These are phyloP conservation scores for Ceratocystiopsis sp. DNA, from an alignment of 2,329 filamentous ascomycete species.

Conservation along the genomic window DNA sequence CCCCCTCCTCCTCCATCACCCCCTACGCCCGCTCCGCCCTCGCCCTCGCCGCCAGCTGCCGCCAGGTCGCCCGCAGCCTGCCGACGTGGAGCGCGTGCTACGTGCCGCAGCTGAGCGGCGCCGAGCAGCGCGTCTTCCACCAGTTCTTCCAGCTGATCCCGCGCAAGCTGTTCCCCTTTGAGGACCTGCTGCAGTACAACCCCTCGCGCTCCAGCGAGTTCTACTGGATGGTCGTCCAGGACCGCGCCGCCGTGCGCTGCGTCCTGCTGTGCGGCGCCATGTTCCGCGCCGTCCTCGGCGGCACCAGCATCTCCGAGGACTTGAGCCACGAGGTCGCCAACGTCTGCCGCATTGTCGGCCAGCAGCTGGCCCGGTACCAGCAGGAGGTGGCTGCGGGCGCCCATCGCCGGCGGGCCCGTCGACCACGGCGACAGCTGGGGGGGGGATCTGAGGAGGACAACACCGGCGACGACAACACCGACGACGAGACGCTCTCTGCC, in stretches of 20 bases:
- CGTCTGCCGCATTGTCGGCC: constrained; percentile 10
- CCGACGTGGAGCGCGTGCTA: constrained; percentile 7
- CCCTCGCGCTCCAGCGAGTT: constrained; percentile 13
- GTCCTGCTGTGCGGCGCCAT: constrained; percentile 17
- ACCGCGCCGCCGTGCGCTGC: constrained; percentile 14
- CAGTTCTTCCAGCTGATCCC: constrained; percentile 14
- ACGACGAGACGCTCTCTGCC: too few relatives aligned
- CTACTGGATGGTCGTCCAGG: constrained; percentile 12
- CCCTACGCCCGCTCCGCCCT: too few relatives aligned
- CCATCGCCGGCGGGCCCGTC: too few relatives aligned
- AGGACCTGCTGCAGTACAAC: constrained; percentile 17
- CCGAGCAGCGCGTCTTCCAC: constrained; percentile 14
- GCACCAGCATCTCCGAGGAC: constrained; percentile 8
- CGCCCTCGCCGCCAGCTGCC: constrained; percentile 1
- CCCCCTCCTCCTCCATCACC: too few relatives aligned
- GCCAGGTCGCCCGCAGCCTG: constrained; percentile 5
- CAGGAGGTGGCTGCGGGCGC: background rate
- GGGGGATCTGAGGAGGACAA: background rate
- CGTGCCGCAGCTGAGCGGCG: constrained; percentile 10
- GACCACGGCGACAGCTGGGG: too few relatives aligned
- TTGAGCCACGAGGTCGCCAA: constrained; percentile 8
- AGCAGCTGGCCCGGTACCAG: constrained; percentile 3
- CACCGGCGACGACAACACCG: too few relatives aligned
- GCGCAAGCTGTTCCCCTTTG: constrained; percentile 18
- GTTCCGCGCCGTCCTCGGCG: constrained; percentile 10